Evolutionary conservation across 768 basidiomycete species (phyloP).

Genomic region (Boletus eberwhitei): DNA sequence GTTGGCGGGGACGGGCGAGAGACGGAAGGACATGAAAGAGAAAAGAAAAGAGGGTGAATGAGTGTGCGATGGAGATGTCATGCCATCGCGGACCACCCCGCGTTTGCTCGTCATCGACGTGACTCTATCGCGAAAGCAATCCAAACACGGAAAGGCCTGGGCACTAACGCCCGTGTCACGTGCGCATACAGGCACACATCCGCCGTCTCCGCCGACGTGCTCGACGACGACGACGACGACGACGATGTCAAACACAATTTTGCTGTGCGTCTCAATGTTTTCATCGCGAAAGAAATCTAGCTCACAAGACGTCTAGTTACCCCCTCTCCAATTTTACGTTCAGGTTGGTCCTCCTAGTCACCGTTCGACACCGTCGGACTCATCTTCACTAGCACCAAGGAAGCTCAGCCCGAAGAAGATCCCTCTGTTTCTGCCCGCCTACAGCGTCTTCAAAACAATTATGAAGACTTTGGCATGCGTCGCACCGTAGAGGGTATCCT

Average conservation of each 20-base stretch:
- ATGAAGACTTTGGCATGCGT: conserved; percentile 96
- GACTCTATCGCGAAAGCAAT: neutral
- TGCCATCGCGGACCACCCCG: neutral
- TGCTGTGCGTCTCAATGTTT: conserved; percentile 36
- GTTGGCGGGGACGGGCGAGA: neutral
- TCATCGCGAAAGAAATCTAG: neutral
- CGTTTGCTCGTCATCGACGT: neutral
- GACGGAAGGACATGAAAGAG: conserved; percentile 10
- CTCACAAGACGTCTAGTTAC: conserved; percentile 45
- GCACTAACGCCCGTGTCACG: conserved; percentile 12
- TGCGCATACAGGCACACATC: neutral
- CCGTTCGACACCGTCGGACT: conserved; percentile 5
- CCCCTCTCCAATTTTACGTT: conserved; percentile 91
- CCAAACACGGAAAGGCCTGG: conserved; percentile 8
- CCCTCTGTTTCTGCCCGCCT: conserved; percentile 93
- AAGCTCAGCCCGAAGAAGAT: conserved; percentile 96
- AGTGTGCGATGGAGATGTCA: neutral
- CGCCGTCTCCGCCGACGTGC: conserved; percentile 8
- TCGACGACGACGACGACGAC: conserved; percentile 17
- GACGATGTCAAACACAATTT: conserved; percentile 51
- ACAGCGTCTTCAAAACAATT: conserved; percentile 92
- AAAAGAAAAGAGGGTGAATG: too few relatives aligned
- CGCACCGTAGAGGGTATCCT: conserved; percentile 79
- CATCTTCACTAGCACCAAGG: conserved; percentile 70
- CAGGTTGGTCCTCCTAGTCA: conserved; percentile 45